These are phyloP conservation scores for Leersia perrieri DNA, from an alignment of 176 grass and related monocot genomes.

Conservation along the genomic window DNA sequence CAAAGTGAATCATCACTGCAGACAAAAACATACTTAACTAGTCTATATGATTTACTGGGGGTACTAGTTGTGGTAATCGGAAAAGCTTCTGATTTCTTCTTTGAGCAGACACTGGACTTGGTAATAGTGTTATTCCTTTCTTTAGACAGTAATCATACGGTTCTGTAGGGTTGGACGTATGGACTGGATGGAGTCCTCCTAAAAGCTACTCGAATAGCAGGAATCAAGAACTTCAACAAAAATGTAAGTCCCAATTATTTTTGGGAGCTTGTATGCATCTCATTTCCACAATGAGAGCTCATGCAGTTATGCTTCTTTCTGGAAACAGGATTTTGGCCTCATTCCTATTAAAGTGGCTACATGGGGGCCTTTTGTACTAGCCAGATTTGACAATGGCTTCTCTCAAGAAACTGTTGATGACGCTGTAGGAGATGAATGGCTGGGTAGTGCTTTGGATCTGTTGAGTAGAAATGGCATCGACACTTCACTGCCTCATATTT, in stretches of 20 bases:
- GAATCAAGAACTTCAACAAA: constrained; percentile 85
- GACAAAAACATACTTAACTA: not conserved
- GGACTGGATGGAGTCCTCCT: constrained; percentile 82
- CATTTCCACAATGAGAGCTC: not conserved
- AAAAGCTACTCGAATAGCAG: constrained; percentile 89
- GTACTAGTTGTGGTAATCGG: not conserved
- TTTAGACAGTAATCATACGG: not conserved
- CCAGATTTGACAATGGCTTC: constrained; percentile 45
- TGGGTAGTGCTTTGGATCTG: constrained; percentile 71
- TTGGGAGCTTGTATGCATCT: constrained; percentile 1
- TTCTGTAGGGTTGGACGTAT: constrained; percentile 92
- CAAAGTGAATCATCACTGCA: not conserved
- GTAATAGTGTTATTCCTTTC: not conserved
- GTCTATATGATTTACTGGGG: not conserved
- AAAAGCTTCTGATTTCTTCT: not conserved
- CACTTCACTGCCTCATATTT: constrained; percentile 69
- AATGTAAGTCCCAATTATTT: constrained; percentile 42
- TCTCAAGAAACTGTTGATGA: constrained; percentile 44
- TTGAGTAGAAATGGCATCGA: constrained; percentile 67
- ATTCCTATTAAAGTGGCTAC: constrained; percentile 65
- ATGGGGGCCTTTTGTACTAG: constrained; percentile 89
- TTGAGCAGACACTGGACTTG: not conserved
- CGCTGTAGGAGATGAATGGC: constrained; percentile 69
- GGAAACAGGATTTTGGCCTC: constrained; percentile 75
- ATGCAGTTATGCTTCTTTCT: constrained; percentile 23